Conservation (phyloP, 768 basidiomycete species). For the Leccinum olivaceopallidum region DNA sequence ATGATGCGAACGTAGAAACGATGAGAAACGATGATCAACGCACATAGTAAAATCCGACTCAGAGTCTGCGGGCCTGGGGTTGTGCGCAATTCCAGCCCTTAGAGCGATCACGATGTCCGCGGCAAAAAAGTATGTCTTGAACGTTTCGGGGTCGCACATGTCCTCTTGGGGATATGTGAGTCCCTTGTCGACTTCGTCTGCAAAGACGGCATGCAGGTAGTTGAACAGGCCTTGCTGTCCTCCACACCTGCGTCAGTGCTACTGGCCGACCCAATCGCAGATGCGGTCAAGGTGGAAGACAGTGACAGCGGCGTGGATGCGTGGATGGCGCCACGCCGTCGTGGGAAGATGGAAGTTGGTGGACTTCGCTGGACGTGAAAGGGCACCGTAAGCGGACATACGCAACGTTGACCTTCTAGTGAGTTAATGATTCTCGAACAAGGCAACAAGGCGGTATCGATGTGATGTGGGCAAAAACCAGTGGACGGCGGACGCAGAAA, state of each 20-base stretch:
- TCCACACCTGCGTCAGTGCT: background rate
- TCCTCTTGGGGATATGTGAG: conserved; percentile 86
- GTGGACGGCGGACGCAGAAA: no score
- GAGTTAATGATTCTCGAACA: background rate
- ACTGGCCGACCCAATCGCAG: conserved; percentile 14
- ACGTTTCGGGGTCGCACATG: conserved; percentile 50
- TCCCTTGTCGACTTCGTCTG: conserved; percentile 73
- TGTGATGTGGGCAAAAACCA: background rate
- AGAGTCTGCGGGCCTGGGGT: background rate
- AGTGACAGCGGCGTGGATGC: conserved; percentile 23
- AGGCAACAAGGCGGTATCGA: conserved; percentile 1
- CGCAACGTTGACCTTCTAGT: background rate
- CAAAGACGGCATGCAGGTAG: conserved; percentile 63
- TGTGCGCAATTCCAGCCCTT: background rate
- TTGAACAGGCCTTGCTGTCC: conserved; percentile 53
- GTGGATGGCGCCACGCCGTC: conserved; percentile 45
- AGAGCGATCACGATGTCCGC: conserved; percentile 77
- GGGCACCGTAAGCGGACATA: conserved; percentile 75
- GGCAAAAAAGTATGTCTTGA: conserved; percentile 76
- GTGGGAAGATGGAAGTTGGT: conserved; percentile 43
- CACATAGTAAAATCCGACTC: conserved; percentile 78
- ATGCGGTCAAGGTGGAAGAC: conserved; percentile 40
- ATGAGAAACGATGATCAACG: conserved; percentile 23
- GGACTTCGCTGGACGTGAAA: conserved; percentile 35
- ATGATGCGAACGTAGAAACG: background rate